These are phyloP conservation scores for Platanthera zijinensis DNA, from an alignment of 106 monocot genomes.

Conservation along the genomic window DNA sequence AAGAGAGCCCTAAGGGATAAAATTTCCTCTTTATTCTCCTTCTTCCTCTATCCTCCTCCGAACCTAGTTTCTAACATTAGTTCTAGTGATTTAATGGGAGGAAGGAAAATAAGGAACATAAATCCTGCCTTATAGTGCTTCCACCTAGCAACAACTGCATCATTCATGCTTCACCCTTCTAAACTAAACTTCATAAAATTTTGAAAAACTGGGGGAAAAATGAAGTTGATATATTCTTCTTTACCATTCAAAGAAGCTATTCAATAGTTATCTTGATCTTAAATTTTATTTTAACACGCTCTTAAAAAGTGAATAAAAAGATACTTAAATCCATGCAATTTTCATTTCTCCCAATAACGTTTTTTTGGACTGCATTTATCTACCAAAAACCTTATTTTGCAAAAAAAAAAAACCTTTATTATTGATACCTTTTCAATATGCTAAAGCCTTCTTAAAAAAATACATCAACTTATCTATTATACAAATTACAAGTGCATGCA, in stretches of 20 bases:
- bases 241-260: not conserved
- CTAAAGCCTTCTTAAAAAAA: not conserved
- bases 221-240: not conserved
- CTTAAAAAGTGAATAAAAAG: not conserved
- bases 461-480: not conserved
- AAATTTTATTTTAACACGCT: not conserved
- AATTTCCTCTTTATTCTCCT: no score
- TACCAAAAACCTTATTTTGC: not conserved
- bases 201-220: not conserved
- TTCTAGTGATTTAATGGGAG: not conserved
- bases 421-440: not conserved
- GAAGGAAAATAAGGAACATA: not conserved
- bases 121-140: not conserved
- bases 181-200: not conserved
- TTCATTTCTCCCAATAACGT: not conserved
- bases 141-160: not conserved
- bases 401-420: not conserved
- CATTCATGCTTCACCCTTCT: not conserved
- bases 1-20: no score
- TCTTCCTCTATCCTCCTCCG: no score
- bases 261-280: not conserved
- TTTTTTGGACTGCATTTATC: not conserved
- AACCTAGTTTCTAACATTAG: not conserved
- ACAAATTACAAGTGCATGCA: not conserved
- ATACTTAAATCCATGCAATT: not conserved